Evolutionary conservation across 192 early-diverging fungal genomes (phyloP), one percentile per base, ranked within the genome.

Genomic region (Glomus cerebriforme): DNA sequence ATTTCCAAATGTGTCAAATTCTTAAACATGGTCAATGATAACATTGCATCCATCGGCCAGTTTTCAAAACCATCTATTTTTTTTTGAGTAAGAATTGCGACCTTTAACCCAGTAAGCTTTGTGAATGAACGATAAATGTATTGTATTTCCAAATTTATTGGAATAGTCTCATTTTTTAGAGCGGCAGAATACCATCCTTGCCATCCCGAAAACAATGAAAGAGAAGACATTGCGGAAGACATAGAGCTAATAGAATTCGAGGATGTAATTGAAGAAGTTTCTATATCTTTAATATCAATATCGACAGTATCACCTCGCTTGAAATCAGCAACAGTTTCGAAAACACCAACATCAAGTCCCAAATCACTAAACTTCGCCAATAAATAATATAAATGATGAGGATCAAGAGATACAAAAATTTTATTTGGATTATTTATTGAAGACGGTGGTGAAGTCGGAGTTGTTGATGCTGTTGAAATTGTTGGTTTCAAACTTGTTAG

Each of bases 51-150:
- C 13, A 73, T 27, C 15, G 78, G 54, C 68, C 64, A 37, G 45
- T 78, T 79, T 35, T 45, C 75, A 32, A 70, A 78, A 4, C 58
- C 59, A 19, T 79, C 75, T 22, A 83, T 59, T 62, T 68, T 81
- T 32, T 80, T 81, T 35, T 81, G 81, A 31, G 79, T 83, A 60
- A 81, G 73, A 10, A 79, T 73, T 13, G 82, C 74, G 27, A 90
- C 82, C 31, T 84, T 82, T 49, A 90, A 78, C 0, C 83, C 82
- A 9, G 81, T 32, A 17, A 90, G 82, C 31, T 80, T 81, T 32
- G 81, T 79, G n/a, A 90, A 75, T 59, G 83, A 81, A 49, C 79
- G 77, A 80, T 86, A 85, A 34, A 90, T 86, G 73, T 86, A 85
- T 3, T 80, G 49, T 34, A 90, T 83, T 26, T 90, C 89, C 43